Evolutionary conservation across 306 rosid genomes (phyloP), one percentile per base, ranked within the genome.

Genomic region (Gillenia trifoliata): DNA sequence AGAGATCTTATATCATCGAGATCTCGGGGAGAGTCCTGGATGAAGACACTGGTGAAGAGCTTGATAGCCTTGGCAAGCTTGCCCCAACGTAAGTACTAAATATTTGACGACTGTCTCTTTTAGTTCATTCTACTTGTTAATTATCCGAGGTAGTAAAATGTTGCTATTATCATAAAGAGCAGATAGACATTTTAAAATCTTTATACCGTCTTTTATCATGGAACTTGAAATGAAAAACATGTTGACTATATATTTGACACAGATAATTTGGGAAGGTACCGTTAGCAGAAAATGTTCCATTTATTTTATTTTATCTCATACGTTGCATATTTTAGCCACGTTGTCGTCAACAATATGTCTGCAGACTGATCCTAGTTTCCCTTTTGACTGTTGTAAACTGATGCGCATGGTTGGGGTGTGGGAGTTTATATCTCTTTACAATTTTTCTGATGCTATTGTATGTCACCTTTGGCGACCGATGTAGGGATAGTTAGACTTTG

Each of bases 61-160:
- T 90, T 31, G 97, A 92, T 28, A 72, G 96, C 86, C 99, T 95
- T 7, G 99, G 99, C 38, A 95, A 86, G 85, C 97, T 95, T 34
- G 99, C 99, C 23, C 99, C 99, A 28, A 90, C 99, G 99, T 95
- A 88, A 92, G 99, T 60, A 11, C 33, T 30, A 9, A 22, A 71
- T 40, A 52, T 68, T 11, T 64, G 16, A 69, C 60, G 62, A 50
- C 72, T 72, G 25, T 65, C 36, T 65, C 77, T 30, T 55, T 72
- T 66, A 64, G 68, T 60, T 70, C 6, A 60, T 52, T 67, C 61
- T 78, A 36, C 74, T 67, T 57, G 65, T 71, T 25, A 25, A 19
- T 71, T 43, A 19, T 19, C 40, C 8, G 11, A 72, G 28, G 23
- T 38, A 59, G 55, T 59, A 3, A 19, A 47, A 6, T 40, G 57